phyloP scores from a whole-genome alignment of 352 stramenopile species.

The Thalassiosira hispida region DNA sequence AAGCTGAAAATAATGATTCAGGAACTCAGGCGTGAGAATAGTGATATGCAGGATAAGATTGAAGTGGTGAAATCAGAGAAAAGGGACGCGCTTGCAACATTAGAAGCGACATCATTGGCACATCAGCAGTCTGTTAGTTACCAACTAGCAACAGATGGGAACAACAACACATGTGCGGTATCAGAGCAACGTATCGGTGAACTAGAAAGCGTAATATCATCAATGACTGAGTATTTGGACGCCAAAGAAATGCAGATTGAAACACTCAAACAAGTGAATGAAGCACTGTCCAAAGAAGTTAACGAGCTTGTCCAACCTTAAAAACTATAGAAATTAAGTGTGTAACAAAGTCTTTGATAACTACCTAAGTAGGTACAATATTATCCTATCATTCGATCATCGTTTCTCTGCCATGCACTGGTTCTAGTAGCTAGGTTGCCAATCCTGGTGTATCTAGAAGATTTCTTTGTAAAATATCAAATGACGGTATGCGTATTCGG shows the following conservation, averaged over 20 bases:
- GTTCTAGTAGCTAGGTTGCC: too few species aligned
- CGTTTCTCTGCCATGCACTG: too few species aligned
- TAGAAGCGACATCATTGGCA: constrained; percentile 48
- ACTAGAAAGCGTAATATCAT: constrained; percentile 72
- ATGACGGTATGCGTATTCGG: too few species aligned
- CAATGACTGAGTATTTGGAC: constrained; percentile 78
- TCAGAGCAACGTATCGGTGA: constrained; percentile 62
- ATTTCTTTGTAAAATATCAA: too few species aligned
- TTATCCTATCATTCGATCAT: too few species aligned
- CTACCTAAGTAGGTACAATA: too few species aligned
- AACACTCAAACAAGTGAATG: constrained; percentile 74
- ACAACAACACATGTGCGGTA: constrained; percentile 16
- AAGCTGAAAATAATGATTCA: constrained; percentile 45
- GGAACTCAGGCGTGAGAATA: constrained; percentile 48
- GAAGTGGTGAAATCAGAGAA: constrained; percentile 68
- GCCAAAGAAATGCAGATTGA: constrained; percentile 79
- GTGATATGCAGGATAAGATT: constrained; percentile 59
- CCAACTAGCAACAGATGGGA: constrained; percentile 26
- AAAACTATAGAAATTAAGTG: too few species aligned
- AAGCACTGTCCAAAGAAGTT: constrained; percentile 65
- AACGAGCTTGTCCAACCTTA: constrained; percentile 8
- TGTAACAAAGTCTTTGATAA: too few species aligned
- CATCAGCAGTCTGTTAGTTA: constrained; percentile 50
- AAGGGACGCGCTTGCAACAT: constrained; percentile 56
- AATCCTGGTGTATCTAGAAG: too few species aligned